These are phyloP conservation scores for Pichia sp. DNA, from an alignment of 1,139 yeast genomes.

Conservation along the genomic window DNA sequence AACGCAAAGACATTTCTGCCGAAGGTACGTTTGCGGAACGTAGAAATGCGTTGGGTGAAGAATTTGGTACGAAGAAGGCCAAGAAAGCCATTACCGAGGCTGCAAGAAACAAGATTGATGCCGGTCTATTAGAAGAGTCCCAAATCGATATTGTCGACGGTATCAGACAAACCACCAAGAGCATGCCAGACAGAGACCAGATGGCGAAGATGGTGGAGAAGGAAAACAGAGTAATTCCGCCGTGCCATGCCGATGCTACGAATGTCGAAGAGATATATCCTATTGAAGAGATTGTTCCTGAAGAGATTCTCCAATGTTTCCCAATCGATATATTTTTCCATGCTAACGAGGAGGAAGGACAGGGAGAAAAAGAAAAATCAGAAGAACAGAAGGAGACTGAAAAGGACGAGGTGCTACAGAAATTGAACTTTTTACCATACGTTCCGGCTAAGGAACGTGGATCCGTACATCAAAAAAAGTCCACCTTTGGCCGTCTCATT, in stretches of 20 bases:
- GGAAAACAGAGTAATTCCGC: slow-evolving; percentile 80
- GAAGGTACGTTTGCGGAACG: slow-evolving; percentile 37
- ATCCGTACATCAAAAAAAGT: slow-evolving; percentile 9
- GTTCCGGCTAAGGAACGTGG: slow-evolving; percentile 36
- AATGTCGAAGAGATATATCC: slow-evolving; percentile 81
- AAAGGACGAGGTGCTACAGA: slow-evolving; percentile 19
- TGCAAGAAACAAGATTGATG: slow-evolving; percentile 81
- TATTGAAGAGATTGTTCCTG: slow-evolving; percentile 62
- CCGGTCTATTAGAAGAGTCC: slow-evolving; percentile 56
- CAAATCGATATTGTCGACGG: slow-evolving; percentile 80
- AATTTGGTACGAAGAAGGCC: slow-evolving; percentile 96
- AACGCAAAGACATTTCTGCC: slow-evolving; percentile 10
- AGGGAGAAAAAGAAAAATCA: slow-evolving; percentile 33
- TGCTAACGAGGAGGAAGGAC: slow-evolving; percentile 15
- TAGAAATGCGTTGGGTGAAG: slow-evolving; percentile 85
- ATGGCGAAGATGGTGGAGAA: slow-evolving; percentile 49
- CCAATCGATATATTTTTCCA: slow-evolving; percentile 40
- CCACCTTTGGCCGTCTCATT: slow-evolving; percentile 11
- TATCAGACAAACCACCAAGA: slow-evolving; percentile 65
- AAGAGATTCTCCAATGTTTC: slow-evolving; percentile 57
- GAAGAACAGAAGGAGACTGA: slow-evolving; percentile 41
- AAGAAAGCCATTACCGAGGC: slow-evolving; percentile 80
- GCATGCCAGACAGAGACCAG: slow-evolving; percentile 65
- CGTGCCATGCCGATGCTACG: slow-evolving; percentile 69
- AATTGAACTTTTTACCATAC: slow-evolving; percentile 53